Conservation (phyloP, 139 green algal genomes). For the Chlamydomonas sp. region DNA sequence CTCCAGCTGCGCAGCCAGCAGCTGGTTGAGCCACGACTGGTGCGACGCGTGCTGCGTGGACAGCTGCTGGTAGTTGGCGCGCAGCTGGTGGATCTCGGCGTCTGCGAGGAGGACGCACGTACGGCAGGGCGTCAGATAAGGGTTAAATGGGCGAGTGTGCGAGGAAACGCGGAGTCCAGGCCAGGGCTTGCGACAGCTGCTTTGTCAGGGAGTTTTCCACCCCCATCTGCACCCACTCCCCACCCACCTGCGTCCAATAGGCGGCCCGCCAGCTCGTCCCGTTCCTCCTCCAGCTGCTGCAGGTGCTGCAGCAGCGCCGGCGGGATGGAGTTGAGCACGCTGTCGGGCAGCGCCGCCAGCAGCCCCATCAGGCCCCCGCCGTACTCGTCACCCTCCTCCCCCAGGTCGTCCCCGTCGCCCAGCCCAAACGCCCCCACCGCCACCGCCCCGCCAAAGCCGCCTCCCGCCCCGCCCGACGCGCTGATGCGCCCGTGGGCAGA, state of each 20-base stretch:
- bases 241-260: conserved; percentile 24
- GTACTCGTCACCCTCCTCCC: not conserved
- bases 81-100: conserved; percentile 1
- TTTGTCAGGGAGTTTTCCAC: not conserved
- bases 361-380: not conserved
- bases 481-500: no score
- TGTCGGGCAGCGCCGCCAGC: not conserved
- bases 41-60: conserved; percentile 7
- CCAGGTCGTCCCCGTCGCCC: not conserved
- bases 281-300: conserved; percentile 40
- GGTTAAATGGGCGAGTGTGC: not conserved
- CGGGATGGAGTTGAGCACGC: not conserved
- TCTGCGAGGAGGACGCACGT: not conserved
- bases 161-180: not conserved
- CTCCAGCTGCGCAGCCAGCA: not conserved
- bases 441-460: no score
- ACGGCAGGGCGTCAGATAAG: no score
- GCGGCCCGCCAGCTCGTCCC: conserved; percentile 29
- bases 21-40: conserved; percentile 36
- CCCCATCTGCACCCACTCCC: no score
- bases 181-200: not conserved
- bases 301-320: conserved; percentile 9
- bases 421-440: not conserved
- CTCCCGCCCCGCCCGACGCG: no score
- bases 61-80: conserved; percentile 16